Base-by-base conservation (phyloP, 78 protist species). In the Dictyostelium brefeldianum region DNA sequence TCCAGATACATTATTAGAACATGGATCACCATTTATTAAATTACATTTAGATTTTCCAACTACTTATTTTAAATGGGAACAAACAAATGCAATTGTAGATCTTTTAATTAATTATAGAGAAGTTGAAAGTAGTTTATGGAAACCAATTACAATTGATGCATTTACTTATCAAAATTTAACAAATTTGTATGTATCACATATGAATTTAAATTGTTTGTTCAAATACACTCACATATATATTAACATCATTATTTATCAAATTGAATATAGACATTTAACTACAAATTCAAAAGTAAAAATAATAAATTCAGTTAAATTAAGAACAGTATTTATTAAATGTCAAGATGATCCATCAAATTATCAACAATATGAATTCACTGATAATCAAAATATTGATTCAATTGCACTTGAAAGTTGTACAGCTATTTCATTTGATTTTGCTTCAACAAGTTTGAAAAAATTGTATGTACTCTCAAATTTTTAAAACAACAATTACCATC, bases 121-220 rank as follows among this genome's bases (percentile, higher is more conserved):
- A 36, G 2, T 2, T 36, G 43, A 36, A 36, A 36, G 43, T 36
- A 36, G 43, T 36, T 1, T 36, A 36, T 36, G 43, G 43, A 36
- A 36, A 36, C 43, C 43, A 36, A 17, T 67, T 31, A 67, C 43
- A 14, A 67, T 67, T 17, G 47, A 31, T 31, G 75, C 47, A 29
- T 31, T 14, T 6, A 31, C 18, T 31, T 67, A n/a, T 43, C 75
- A 67, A 31, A 5, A 67, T 29, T 17, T 67, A 67, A 27, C 25
- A 31, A 31, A 27, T 15, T 67, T 67, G 75, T 67, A 67, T 5
- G 75, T 67, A n/a, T n/a, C n/a, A n/a, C n/a, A n/a, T n/a, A n/a
- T n/a, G n/a, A n/a, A n/a, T n/a, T n/a, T n/a, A n/a, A n/a, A n/a
- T n/a, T n/a, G n/a, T n/a, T n/a, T n/a, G n/a, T n/a, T n/a, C n/a